Evolutionary conservation across 2,329 filamentous ascomycete genomes (phyloP).

Genomic region (Sclerotinia borealis): DNA sequence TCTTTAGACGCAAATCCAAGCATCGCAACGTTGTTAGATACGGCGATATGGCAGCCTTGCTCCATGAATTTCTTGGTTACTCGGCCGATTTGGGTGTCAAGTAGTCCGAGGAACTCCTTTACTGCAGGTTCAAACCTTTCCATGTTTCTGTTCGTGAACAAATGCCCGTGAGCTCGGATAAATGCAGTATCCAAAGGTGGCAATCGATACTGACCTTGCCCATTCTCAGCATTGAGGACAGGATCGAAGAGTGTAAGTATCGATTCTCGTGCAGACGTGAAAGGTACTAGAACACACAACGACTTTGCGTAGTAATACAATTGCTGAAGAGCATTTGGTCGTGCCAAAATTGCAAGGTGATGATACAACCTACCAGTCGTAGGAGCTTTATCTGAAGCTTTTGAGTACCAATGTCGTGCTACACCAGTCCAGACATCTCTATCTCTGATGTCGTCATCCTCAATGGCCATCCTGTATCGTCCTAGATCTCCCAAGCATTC

Average conservation of each 20-base stretch:
- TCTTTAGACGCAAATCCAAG: constrained; percentile 29
- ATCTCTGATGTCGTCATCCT: constrained; percentile 70
- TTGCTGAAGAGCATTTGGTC: constrained; percentile 64
- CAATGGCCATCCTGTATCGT: constrained; percentile 83
- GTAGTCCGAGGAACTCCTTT: constrained; percentile 43
- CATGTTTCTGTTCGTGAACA: constrained; percentile 49
- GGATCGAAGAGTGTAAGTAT: constrained; percentile 65
- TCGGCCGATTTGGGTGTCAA: constrained; percentile 53
- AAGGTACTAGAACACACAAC: constrained; percentile 52
- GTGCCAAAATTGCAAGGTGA: constrained; percentile 73
- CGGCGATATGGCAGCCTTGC: constrained; percentile 49
- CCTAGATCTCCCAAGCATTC: constrained; percentile 86
- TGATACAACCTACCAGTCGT: constrained; percentile 77
- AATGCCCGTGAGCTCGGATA: constrained; percentile 56
- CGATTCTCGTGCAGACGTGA: constrained; percentile 61
- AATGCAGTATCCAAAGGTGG: constrained; percentile 51
- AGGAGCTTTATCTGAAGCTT: constrained; percentile 65
- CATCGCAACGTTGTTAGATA: constrained; percentile 37
- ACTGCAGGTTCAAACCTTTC: constrained; percentile 43
- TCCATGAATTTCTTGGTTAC: constrained; percentile 41
- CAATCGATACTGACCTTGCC: constrained; percentile 35
- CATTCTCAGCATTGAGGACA: constrained; percentile 38
- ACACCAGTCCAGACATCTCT: constrained; percentile 75
- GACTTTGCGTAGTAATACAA: constrained; percentile 68
- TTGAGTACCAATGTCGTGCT: constrained; percentile 67